These are phyloP conservation scores for Hanseniaspora mollemarum DNA, from an alignment of 805 yeast genomes.

Conservation along the genomic window DNA sequence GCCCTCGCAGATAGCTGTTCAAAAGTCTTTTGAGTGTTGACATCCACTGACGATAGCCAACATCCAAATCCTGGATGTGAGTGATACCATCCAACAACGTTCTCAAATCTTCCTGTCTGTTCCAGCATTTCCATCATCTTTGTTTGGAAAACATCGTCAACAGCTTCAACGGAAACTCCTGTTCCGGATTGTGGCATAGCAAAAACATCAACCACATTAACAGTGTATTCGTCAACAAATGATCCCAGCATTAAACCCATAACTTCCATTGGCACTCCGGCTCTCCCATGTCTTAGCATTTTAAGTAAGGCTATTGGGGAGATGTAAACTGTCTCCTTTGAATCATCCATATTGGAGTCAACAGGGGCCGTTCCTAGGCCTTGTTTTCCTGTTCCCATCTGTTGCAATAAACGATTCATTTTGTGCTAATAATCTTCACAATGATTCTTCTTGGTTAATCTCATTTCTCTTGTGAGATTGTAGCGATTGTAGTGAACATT, in stretches of 20 bases:
- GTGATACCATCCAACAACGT: conserved; percentile 99
- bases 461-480: background rate
- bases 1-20: conserved; percentile 93
- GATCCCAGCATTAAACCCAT: conserved; percentile 99
- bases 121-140: conserved; percentile 99
- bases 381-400: conserved; percentile 32
- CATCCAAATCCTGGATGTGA: conserved; percentile 99
- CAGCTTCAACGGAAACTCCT: conserved; percentile 98
- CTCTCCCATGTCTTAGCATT: conserved; percentile 95
- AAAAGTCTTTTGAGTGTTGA: conserved; percentile 93
- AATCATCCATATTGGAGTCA: conserved; percentile 82
- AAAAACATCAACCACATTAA: conserved; percentile 93
- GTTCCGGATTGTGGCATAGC: conserved; percentile 99
- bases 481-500: too few relatives aligned
- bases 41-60: conserved; percentile 96
- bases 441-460: background rate
- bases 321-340: conserved; percentile 90
- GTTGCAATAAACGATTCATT: conserved; percentile 37
- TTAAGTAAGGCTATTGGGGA: conserved; percentile 89
- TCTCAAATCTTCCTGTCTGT: conserved; percentile 98
- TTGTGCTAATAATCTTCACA: background rate
- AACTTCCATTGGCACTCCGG: conserved; percentile 76
- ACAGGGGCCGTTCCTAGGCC: conserved; percentile 38
- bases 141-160: conserved; percentile 96
- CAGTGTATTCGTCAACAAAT: conserved; percentile 92